Evolutionary conservation across 257 asterid species (phyloP).

Genomic region (Primulina eburnea): DNA sequence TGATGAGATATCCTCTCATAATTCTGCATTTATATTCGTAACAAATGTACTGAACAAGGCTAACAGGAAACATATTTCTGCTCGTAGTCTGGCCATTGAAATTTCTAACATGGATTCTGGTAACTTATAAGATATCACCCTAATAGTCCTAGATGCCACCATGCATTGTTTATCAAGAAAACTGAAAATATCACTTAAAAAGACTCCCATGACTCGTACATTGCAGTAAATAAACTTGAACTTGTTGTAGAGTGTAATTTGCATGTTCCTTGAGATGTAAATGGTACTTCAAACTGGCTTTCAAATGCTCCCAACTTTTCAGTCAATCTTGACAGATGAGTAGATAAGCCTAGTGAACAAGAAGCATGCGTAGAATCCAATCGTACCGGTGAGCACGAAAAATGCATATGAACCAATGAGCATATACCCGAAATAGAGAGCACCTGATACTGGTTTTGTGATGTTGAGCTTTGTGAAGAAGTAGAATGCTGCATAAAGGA

Average conservation of each 20-base stretch:
- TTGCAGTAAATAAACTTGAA: background rate
- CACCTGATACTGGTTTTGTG: constrained; percentile 76
- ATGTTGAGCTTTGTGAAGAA: constrained; percentile 89
- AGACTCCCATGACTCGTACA: background rate
- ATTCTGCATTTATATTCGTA: background rate
- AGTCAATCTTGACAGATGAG: constrained; percentile 90
- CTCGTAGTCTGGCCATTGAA: background rate
- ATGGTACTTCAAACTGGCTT: background rate
- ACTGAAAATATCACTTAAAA: background rate
- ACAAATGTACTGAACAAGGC: background rate
- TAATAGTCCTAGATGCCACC: background rate
- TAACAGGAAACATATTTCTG: background rate
- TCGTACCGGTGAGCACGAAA: constrained; percentile 85
- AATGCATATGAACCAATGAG: constrained; percentile 75
- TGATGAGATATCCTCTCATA: too few species aligned
- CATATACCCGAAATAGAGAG: constrained; percentile 85
- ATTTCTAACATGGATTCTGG: background rate
- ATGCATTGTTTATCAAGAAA: background rate
- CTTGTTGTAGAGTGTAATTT: background rate
- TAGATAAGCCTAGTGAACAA: constrained; percentile 93
- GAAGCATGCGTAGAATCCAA: constrained; percentile 81
- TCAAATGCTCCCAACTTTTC: background rate
- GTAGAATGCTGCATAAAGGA: constrained; percentile 77
- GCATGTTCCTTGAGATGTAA: background rate
- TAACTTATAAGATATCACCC: background rate